Conservation (phyloP, 257 asterid species). For the Solanum corneliomulleri region DNA sequence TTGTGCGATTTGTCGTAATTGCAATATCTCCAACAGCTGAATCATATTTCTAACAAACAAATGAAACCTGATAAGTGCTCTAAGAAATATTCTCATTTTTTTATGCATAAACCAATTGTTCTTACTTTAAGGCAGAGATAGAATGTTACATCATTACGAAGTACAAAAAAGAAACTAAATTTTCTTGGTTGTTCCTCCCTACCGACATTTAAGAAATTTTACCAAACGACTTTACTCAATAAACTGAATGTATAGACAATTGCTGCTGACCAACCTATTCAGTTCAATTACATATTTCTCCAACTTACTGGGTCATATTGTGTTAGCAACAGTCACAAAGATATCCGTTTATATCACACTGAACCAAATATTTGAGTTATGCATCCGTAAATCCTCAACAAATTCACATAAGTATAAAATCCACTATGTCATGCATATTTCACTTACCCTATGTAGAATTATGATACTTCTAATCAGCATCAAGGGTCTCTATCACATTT, state of each 20-base stretch:
- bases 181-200: background rate
- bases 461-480: background rate
- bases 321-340: background rate
- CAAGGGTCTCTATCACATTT: background rate
- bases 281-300: background rate
- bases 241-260: background rate
- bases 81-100: background rate
- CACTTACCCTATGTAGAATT: background rate
- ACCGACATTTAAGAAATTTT: background rate
- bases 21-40: slow-evolving; percentile 90
- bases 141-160: background rate
- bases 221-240: background rate
- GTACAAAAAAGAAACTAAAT: background rate
- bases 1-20: slow-evolving; percentile 75
- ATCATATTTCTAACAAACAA: slow-evolving; percentile 52
- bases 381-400: background rate
- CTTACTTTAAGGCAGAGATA: background rate
- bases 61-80: background rate
- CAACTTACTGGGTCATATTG: background rate
- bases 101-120: background rate
- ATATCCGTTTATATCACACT: background rate
- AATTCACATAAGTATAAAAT: background rate
- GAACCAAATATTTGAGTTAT: background rate
- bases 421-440: background rate
- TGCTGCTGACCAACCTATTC: background rate